Conservation (phyloP, 352 stramenopile genomes). For the Globisporangium irregulare region DNA sequence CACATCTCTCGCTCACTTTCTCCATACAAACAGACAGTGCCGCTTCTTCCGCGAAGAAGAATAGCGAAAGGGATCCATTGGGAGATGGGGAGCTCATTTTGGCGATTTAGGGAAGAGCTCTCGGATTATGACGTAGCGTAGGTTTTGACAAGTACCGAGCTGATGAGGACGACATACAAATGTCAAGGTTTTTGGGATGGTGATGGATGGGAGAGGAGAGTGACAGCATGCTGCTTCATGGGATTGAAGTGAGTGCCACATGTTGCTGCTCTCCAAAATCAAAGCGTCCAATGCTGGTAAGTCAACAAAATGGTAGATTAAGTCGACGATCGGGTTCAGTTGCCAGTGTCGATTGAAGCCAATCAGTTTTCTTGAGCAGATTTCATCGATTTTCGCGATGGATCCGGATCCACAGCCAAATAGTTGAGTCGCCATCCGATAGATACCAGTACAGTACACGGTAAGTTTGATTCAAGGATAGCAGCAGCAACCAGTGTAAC, state of each 20-base stretch:
- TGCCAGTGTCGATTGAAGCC: too few species aligned
- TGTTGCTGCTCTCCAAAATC: not conserved
- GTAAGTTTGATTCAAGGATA: too few species aligned
- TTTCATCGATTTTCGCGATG: too few species aligned
- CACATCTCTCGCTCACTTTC: not conserved
- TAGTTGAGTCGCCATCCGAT: too few species aligned
- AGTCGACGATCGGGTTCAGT: too few species aligned
- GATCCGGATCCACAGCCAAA: too few species aligned
- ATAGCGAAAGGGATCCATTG: constrained; percentile 1
- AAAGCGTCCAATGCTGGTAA: not conserved
- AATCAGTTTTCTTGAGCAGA: too few species aligned
- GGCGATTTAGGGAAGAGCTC: not conserved
- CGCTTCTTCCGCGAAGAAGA: not conserved
- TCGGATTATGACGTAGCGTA: not conserved
- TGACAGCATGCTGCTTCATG: not conserved
- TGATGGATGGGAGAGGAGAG: not conserved
- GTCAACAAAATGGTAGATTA: too few species aligned
- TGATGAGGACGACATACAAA: not conserved
- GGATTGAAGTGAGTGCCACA: not conserved
- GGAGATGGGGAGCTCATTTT: not conserved
- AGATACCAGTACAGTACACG: too few species aligned
- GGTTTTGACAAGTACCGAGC: not conserved
- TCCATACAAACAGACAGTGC: not conserved
- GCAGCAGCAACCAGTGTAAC: too few species aligned
- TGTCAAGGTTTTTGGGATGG: too few species aligned